phyloP scores from a whole-genome alignment of 495 filamentous ascomycete genomes.

The Geopyxis carbonaria region DNA sequence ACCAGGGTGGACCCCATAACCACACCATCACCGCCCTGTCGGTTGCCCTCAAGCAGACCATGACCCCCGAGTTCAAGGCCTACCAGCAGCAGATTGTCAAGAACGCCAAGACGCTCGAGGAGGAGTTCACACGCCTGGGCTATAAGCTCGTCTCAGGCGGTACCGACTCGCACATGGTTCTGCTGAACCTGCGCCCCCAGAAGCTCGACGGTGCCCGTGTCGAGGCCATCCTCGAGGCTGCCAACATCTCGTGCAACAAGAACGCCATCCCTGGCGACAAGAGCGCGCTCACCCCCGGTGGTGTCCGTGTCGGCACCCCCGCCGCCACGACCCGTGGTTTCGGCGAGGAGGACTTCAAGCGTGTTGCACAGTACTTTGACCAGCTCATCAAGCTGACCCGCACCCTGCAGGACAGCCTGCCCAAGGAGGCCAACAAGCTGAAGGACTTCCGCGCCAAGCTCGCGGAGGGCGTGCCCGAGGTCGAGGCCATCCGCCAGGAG shows the following conservation, averaged over 20 bases:
- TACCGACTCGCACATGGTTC: constrained; percentile 96
- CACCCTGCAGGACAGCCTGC: constrained; percentile 63
- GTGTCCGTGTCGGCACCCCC: constrained; percentile 88
- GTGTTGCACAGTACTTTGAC: constrained; percentile 79
- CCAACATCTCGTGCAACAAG: constrained; percentile 99
- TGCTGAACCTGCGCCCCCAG: constrained; percentile 71
- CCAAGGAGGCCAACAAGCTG: constrained; percentile 95
- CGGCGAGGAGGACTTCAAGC: constrained; percentile 81
- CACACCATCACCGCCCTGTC: constrained; percentile 98
- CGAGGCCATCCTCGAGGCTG: constrained; percentile 90
- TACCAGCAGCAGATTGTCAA: constrained; percentile 87
- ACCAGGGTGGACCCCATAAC: constrained; percentile 98
- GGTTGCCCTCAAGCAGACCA: constrained; percentile 90
- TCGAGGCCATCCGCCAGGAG: constrained; percentile 72
- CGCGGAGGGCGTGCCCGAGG: constrained; percentile 55
- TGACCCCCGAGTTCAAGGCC: constrained; percentile 79
- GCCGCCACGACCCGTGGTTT: constrained; percentile 95
- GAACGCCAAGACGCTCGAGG: constrained; percentile 82
- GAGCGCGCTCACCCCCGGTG: constrained; percentile 83
- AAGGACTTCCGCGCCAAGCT: constrained; percentile 98
- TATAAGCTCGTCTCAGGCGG: constrained; percentile 91
- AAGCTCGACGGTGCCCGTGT: constrained; percentile 83
- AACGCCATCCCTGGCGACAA: constrained; percentile 97
- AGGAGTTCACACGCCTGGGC: constrained; percentile 59
- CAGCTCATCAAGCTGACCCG: constrained; percentile 64